Evolutionary conservation across 805 yeast genomes (phyloP), one percentile per base, ranked within the genome.

Genomic region (Cyberlindnera americana): DNA sequence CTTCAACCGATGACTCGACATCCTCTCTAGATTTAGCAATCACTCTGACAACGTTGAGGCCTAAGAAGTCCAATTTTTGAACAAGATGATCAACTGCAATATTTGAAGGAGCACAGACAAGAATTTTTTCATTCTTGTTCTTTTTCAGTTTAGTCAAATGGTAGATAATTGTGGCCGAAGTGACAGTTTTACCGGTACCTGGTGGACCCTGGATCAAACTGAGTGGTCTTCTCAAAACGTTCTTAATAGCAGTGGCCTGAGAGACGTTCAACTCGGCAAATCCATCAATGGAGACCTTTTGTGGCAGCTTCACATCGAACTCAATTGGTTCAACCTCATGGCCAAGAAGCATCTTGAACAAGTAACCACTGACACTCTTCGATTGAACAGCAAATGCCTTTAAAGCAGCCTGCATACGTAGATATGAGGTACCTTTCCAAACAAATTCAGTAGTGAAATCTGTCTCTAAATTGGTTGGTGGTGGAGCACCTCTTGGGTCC

Each of bases 21-120:
- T 85, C 93, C 61, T 88, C 96, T 44, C 95, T 70, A 29, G 83
- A 72, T 52, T 72, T 78, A 2, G 96, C 95, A 6, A 81, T 72
- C 34, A 90, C 52, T 52, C 97, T 72, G 13, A 86, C 84, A 25
- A 88, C 95, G 15, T 77, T 77, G 41, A 90, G 62, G 0, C 95
- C 95, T 21, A 87, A 60, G n/a, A 62, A 58, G 38, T 78, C 73
- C 31, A 90, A 67, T 52, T 89, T 83, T 9, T 72, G 73, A 3
- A 96, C 87, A 40, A 90, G 69, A 65, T 90, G 95, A 60, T 90
- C 96, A 23, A 87, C 96, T 0, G 96, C 97, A 35, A 90, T 91
- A 61, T 90, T 90, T 16, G 96, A 89, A 17, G 97, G 96, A 3
- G 97, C 96, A 69, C 96, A 87, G 3, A 89, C 96, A 29, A 90